Base-by-base conservation (phyloP, 768 basidiomycete genomes). In the Tylopilus subfusipes region DNA sequence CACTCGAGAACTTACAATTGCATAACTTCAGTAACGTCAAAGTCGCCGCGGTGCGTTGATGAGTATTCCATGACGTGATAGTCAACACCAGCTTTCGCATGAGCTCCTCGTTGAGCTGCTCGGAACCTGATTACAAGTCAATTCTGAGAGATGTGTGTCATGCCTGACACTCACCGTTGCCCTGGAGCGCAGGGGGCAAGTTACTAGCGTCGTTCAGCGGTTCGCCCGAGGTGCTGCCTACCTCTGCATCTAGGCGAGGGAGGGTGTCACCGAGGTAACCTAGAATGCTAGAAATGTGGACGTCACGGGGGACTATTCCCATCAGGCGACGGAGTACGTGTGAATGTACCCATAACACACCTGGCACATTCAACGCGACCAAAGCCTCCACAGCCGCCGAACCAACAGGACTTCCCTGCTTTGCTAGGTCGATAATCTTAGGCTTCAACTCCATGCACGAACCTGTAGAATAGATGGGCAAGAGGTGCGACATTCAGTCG, bases 21-120 rank as follows among this genome's bases (percentile, higher is more conserved):
- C 50, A 59, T 10, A 60, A 14, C 13, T 60, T 60, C 18, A 59
- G n/a, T 27, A 60, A 21, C 6, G 47, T 40, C 39, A 60, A 46
- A 7, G 59, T 60, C 18, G 53, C 50, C 2, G 6, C 22, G 2
- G 25, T 59, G 42, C 59, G 50, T 14, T 46, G 5, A 21, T 24
- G 27, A 19, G 18, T 9, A 42, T 50, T 3, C 2, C 24, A 8
- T 2, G 56, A 58, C 18, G 46, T 5, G 31, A 49, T 24, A 3
- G 59, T 19, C 19, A 0, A 34, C 9, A 54, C 3, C 10, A 60
- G 19, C 25, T 45, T 40, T 24, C 1, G 10, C 42, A 58, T 48
- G 5, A 54, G 5, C 6, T 25, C 9, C 12, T 42, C 22, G 33
- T 56, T 12, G n/a, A 56, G 45, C 9, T 4, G 25, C 4, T 14